Evolutionary conservation across 2,329 filamentous ascomycete species (phyloP).

Genomic region (Tricladium varicosporioides): DNA sequence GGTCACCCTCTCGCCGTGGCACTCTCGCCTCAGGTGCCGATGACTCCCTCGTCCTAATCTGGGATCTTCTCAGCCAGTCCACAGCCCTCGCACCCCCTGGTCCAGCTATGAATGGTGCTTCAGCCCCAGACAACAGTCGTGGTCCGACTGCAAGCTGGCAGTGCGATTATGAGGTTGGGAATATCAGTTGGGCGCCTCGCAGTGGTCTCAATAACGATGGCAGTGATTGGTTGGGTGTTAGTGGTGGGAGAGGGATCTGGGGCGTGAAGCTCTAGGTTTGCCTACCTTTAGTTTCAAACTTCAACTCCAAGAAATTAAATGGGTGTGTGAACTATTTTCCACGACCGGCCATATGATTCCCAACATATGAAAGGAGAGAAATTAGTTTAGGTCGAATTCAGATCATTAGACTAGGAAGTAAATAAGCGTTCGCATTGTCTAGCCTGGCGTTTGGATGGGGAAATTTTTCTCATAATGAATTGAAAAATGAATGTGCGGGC

Average conservation of each 20-base stretch:
- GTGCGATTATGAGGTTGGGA: conserved; percentile 84
- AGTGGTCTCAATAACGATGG: conserved; percentile 63
- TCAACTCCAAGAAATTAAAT: no score
- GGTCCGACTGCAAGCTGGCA: conserved; percentile 76
- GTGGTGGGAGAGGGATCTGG: conserved; percentile 79
- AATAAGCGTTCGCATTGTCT: background rate
- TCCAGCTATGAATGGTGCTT: conserved; percentile 47
- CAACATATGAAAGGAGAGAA: no score
- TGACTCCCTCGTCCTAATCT: conserved; percentile 86
- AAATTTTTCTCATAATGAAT: background rate
- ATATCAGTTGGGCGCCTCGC: conserved; percentile 80
- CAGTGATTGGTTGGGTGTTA: conserved; percentile 82
- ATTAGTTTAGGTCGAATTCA: background rate
- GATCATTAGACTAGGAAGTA: background rate
- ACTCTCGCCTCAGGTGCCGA: conserved; percentile 89
- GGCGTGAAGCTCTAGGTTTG: conserved; percentile 42
- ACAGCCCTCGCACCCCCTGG: conserved; percentile 30
- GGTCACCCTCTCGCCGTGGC: conserved; percentile 84
- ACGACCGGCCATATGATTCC: no score
- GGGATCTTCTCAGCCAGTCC: conserved; percentile 76
- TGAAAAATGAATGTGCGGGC: background rate
- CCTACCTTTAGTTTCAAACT: no score
- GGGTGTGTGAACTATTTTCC: no score
- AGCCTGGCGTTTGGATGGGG: background rate
- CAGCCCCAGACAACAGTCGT: conserved; percentile 55